Evolutionary conservation across 108 stramenopile genomes (phyloP).

Genomic region (Stephanodiscus triporus): DNA sequence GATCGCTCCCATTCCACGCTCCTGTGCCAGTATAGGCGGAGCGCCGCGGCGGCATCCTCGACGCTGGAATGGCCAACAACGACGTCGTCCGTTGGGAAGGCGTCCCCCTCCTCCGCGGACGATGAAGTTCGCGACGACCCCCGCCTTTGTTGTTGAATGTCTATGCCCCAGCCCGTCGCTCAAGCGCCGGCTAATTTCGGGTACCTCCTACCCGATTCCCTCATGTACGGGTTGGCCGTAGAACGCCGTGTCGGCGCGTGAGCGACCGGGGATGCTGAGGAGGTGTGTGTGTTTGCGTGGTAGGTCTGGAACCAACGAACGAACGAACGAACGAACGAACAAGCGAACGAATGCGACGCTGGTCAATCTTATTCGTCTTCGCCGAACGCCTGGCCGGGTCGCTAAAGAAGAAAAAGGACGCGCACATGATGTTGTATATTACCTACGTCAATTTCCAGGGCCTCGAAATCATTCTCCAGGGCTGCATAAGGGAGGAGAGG

Average conservation of each 20-base stretch:
- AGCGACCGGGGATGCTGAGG: constrained; percentile 37
- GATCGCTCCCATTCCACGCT: constrained; percentile 42
- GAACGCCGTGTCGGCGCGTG: constrained; percentile 43
- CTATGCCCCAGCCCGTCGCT: constrained; percentile 54
- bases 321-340: neutral
- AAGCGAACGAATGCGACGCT: neutral
- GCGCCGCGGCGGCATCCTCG: constrained; percentile 58
- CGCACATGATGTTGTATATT: neutral
- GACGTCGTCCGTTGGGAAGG: too few relatives aligned
- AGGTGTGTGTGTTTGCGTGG: neutral
- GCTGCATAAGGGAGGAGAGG: too few relatives aligned
- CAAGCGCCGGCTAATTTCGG: constrained; percentile 41
- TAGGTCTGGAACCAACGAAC: neutral
- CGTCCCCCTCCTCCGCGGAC: too few relatives aligned
- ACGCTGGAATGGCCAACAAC: constrained; percentile 56
- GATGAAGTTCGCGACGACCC: too few relatives aligned
- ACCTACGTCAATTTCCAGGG: constrained; percentile 47
- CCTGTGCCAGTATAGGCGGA: constrained; percentile 52
- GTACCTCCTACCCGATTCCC: constrained; percentile 33
- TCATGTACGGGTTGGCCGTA: constrained; percentile 54
- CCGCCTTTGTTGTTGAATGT: constrained; percentile 50
- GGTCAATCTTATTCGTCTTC: too few relatives aligned
- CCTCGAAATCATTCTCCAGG: constrained; percentile 59
- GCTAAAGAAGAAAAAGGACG: too few relatives aligned
- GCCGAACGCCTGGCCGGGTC: too few relatives aligned